Evolutionary conservation across 2,329 filamentous ascomycete species (phyloP), one percentile per base, ranked within the genome.

Genomic region (Alternaria angustiovoidea): DNA sequence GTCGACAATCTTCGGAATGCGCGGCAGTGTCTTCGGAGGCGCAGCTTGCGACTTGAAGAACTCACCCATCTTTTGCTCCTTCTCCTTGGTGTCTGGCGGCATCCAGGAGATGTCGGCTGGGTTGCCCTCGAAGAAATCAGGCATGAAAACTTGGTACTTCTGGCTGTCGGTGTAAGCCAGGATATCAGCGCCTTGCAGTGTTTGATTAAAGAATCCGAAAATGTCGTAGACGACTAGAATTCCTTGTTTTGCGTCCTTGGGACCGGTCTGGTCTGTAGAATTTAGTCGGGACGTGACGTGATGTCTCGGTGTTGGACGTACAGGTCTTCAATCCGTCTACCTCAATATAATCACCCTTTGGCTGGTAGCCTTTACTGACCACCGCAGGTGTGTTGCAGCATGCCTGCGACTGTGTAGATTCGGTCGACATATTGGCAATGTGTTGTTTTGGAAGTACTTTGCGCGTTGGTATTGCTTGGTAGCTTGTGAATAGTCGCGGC

Each of bases 111-210:
- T 86, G 67, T 86, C 84, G 61, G 84, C 87, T 36, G 92, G 90
- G 66, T 87, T 84, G 76, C 92, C 93, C 61, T 91, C 86, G 82
- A 97, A 96, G 85, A 92, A 94, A 81, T 97, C 94, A 28, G 94
- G 94, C 65, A 97, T 94, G 80, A 94, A 93, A 68, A 97, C 91
- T 69, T 88, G 89, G 83, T 96, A 95, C 73, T 91, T 87, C 61
- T 83, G 77, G 82, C 86, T 79, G 84, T 89, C 83, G 34, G 83
- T 81, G 67, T 81, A 78, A 28, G 87, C 85, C 42, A 89, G 83
- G 69, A 89, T 88, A 67, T 89, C 87, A 64, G 87, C 86, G 46
- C 87, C 87, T 70, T 89, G 87, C 18, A 88, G 68, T 9, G 86
- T 89, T 71, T 89, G 87, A 9, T 82, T 81, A 77, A 86, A 88